Evolutionary conservation across 129 eudicot species (phyloP), one percentile per base, ranked within the genome.

Genomic region (Artemisia annua): DNA sequence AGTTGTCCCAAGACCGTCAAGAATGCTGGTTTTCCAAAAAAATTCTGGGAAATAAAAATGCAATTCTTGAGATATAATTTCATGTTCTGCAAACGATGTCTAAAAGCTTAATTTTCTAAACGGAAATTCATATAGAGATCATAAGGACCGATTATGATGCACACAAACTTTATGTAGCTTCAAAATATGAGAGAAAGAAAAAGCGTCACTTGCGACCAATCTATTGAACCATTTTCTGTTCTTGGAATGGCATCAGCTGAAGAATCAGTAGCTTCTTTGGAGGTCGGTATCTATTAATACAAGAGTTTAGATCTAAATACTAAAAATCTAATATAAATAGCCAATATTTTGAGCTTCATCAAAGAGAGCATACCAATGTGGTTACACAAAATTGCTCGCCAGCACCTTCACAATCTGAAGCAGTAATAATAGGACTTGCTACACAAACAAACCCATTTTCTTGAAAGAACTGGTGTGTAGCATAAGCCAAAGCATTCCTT

Each of bases 351-450:
- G 16, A 54, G 55, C 56, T 32, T 48, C 32, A 63, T 30, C 43
- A 52, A 39, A 39, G 43, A 16, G 26, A 48, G 30, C 82, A 68
- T 80, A 94, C 99, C 99, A 94, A 83, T 64, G 99, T 94, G 60
- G 99, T 94, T 72, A 94, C 99, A 76, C 99, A 94, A 78, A 94
- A 94, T 76, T 94, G 99, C 78, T 94, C 99, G 24, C 99, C 99
- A 78, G 99, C 99, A 77, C 99, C 99, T 88, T 94, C 99, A 78
- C 99, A 94, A 73, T 94, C 99, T 57, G 99, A 79, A 61, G 97
- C 97, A 28, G 99, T 94, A 71, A 94, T 88, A 46, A 94, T 90
- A 16, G 99, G 99, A 81, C 99, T 94, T 69, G 99, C 84, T 69
- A 94, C 63, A 97, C 99, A 94, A 75, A 94, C 88, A 83, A 94